phyloP scores from a whole-genome alignment of 2,329 filamentous ascomycete genomes.

The Nothomitra cinnamomea region DNA sequence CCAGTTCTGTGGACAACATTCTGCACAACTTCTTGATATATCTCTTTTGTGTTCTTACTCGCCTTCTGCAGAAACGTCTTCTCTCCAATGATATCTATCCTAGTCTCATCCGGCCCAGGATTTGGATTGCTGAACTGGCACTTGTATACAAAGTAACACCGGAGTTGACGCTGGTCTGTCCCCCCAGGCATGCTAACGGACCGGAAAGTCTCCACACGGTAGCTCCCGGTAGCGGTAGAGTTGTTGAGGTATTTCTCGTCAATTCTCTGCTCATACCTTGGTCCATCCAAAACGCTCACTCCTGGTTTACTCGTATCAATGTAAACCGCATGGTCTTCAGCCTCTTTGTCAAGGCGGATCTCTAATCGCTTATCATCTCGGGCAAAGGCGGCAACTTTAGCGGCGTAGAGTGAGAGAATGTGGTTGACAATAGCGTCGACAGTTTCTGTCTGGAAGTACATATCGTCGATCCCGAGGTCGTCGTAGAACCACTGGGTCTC shows the following conservation, averaged over 20 bases:
- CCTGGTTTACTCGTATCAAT: slow-evolving; percentile 94
- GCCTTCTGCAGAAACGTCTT: slow-evolving; percentile 91
- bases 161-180: slow-evolving; percentile 62
- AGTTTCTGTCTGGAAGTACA: slow-evolving; percentile 87
- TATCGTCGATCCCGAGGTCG: slow-evolving; percentile 92
- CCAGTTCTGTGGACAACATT: slow-evolving; percentile 71
- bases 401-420: slow-evolving; percentile 90
- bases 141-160: slow-evolving; percentile 98
- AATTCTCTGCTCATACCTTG: slow-evolving; percentile 84
- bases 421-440: slow-evolving; percentile 80
- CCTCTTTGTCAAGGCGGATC: slow-evolving; percentile 92
- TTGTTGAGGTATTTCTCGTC: slow-evolving; percentile 91
- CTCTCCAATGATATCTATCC: slow-evolving; percentile 82
- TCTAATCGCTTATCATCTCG: slow-evolving; percentile 87
- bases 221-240: slow-evolving; percentile 51
- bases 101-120: slow-evolving; percentile 61
- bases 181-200: slow-evolving; percentile 63
- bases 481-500: slow-evolving; percentile 97
- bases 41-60: slow-evolving; percentile 83
- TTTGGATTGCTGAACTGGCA: slow-evolving; percentile 71
- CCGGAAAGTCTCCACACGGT: slow-evolving; percentile 94
- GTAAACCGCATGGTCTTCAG: slow-evolving; percentile 86
- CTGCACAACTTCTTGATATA: slow-evolving; percentile 88
- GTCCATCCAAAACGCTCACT: slow-evolving; percentile 55
- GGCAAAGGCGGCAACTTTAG: slow-evolving; percentile 86